Evolutionary conservation across 441 rosid genomes (phyloP).

Genomic region (Isatis lusitanica): DNA sequence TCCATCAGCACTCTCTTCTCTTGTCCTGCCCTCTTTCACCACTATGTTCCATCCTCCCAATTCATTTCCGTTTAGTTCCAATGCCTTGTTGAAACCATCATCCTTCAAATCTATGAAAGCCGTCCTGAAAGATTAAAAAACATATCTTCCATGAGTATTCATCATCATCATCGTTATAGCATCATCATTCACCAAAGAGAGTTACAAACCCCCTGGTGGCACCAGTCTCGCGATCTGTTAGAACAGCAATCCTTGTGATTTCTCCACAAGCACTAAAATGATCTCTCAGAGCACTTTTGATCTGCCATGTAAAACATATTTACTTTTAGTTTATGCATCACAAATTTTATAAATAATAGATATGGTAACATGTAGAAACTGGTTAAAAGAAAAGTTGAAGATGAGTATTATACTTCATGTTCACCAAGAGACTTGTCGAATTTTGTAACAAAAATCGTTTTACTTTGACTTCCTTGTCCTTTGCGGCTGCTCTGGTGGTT

Average conservation of each 20-base stretch:
- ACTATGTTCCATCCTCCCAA: conserved; percentile 44
- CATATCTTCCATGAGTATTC: neutral
- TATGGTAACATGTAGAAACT: neutral
- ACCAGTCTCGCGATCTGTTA: conserved; percentile 62
- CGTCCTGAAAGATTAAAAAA: conserved; percentile 44
- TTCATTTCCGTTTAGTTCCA: conserved; percentile 58
- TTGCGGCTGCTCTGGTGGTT: conserved; percentile 43
- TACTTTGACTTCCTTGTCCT: conserved; percentile 37
- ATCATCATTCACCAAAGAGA: neutral
- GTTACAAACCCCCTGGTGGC: conserved; percentile 59
- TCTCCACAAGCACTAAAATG: conserved; percentile 72
- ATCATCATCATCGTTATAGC: neutral
- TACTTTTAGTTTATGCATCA: neutral
- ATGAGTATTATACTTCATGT: conserved; percentile 48
- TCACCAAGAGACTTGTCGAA: conserved; percentile 49
- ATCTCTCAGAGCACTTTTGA: conserved; percentile 45
- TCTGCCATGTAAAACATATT: conserved; percentile 36
- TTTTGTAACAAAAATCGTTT: conserved; percentile 55
- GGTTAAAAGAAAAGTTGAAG: neutral
- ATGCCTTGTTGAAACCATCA: conserved; percentile 54
- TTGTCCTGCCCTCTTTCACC: conserved; percentile 66
- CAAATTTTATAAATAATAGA: neutral
- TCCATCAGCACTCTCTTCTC: conserved; percentile 34
- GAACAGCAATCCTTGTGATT: conserved; percentile 52
- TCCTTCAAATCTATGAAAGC: conserved; percentile 67